Evolutionary conservation across 139 green algal species (phyloP).

Genomic region (Desmodesmus armatus): DNA sequence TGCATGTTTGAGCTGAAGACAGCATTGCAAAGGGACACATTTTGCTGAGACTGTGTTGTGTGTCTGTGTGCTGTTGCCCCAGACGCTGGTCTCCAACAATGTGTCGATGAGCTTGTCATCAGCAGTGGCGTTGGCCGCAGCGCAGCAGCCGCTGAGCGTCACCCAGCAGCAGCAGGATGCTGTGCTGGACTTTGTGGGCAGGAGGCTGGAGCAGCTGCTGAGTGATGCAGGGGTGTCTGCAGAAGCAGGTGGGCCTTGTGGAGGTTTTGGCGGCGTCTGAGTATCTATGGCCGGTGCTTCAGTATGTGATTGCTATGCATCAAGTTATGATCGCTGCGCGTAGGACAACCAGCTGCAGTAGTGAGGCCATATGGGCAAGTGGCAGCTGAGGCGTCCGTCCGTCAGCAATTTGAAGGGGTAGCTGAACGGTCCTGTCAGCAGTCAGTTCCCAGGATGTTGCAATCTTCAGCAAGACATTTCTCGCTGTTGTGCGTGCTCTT

Average conservation of each 20-base stretch:
- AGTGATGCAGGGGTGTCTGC: constrained; percentile 73
- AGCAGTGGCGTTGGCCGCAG: constrained; percentile 70
- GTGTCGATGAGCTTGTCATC: constrained; percentile 72
- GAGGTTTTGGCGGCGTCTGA: neutral
- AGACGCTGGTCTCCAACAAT: constrained; percentile 83
- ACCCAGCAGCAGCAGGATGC: constrained; percentile 51
- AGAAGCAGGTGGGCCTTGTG: constrained; percentile 51
- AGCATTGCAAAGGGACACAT: too few relatives aligned
- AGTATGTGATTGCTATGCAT: too few relatives aligned
- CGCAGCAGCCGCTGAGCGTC: constrained; percentile 84
- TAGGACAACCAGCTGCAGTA: too few relatives aligned
- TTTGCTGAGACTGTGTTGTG: too few relatives aligned
- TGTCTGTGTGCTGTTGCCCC: constrained; percentile 35
- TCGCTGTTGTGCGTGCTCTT: neutral
- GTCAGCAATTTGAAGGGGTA: neutral
- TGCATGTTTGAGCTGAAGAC: too few relatives aligned
- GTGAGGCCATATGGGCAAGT: too few relatives aligned
- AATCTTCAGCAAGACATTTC: neutral
- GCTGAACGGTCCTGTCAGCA: neutral
- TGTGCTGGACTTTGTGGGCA: constrained; percentile 75
- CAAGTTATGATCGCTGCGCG: too few relatives aligned
- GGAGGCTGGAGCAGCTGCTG: constrained; percentile 95
- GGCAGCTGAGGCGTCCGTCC: too few relatives aligned
- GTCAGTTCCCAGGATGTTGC: neutral
- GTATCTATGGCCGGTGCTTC: too few relatives aligned